phyloP scores from a whole-genome alignment of 2,329 filamentous ascomycete genomes.

The Seiridium unicorne region DNA sequence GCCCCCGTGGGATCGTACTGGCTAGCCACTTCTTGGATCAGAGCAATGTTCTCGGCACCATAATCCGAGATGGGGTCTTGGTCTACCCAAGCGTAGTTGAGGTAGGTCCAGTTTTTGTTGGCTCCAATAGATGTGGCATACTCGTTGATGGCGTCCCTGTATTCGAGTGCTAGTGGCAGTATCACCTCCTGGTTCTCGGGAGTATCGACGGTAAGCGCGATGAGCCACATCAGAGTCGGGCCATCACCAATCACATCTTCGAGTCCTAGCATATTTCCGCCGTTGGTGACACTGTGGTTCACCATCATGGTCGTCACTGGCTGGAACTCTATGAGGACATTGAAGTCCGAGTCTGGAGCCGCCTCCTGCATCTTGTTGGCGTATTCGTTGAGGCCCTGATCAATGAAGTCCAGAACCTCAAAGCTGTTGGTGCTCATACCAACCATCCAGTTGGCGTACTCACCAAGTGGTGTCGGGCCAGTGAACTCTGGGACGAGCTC shows the following conservation, averaged over 20 bases:
- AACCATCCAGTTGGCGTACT: background rate
- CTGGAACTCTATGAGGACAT: constrained; percentile 14
- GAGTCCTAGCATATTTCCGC: constrained; percentile 38
- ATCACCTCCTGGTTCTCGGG: constrained; percentile 22
- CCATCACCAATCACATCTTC: constrained; percentile 23
- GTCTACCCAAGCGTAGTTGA: constrained; percentile 34
- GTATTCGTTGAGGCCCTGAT: too few relatives aligned
- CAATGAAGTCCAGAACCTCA: too few relatives aligned
- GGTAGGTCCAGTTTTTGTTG: constrained; percentile 30
- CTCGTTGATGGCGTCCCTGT: too few relatives aligned
- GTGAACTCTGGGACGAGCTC: constrained; percentile 6
- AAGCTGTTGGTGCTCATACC: too few relatives aligned
- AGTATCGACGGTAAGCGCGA: constrained; percentile 27
- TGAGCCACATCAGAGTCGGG: constrained; percentile 25
- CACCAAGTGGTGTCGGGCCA: background rate
- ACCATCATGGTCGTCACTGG: constrained; percentile 35
- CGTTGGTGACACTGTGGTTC: constrained; percentile 28
- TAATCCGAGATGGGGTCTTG: constrained; percentile 30
- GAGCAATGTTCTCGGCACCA: constrained; percentile 29
- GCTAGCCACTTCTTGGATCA: constrained; percentile 25
- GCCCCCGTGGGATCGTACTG: constrained; percentile 34
- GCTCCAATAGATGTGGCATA: constrained; percentile 10
- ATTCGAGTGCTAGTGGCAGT: constrained; percentile 19
- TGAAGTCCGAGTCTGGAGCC: too few relatives aligned
- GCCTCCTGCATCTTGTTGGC: too few relatives aligned